Base-by-base conservation (phyloP, 129 eudicot genomes). In the Centrapalus pauciflorus region DNA sequence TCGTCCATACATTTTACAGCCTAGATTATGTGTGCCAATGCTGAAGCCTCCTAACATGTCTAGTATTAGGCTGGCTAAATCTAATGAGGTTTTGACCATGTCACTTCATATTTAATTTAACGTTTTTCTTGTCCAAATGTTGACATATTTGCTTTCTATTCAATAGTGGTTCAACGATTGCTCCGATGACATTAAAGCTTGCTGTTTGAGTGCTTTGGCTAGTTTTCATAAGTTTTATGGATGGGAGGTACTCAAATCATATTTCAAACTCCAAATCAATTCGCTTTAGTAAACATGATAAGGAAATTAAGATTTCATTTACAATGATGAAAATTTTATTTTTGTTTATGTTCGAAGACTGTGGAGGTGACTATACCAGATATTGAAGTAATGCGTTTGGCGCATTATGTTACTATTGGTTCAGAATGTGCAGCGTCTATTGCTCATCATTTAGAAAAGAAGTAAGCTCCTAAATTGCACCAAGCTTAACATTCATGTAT, bases 131-230 rank as follows among this genome's bases (percentile, higher is more conserved):
- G 28, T 64, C 43, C 37, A 65, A 20, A 60, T 73, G 17, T 48
- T n/a, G 41, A 50, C 17, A 4, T 55, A 64, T 74, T n/a, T 37
- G 32, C n/a, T 61, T 13, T 65, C 5, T n/a, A 24, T 63, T 19
- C 54, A n/a, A 52, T 54, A 94, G 99, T 94, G 99, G 99, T 94
- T 94, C 64, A 76, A 87, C 60, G 99, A 94, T 76, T 86, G 99
- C 78, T 71, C 81, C n/a, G 77, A 77, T 28, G 97, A 94, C 26
- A 84, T 89, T 64, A 84, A 72, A 79, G 66, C 52, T 26, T 84
- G 95, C 56, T 94, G 99, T 75, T 76, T 78, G 20, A 40, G 68
- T 19, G 94, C 90, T 26, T 74, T 94, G 29, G 73, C 74, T 11
- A 66, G 81, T 69, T 86, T 94, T 21, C 74, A 74, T 33, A 84